phyloP scores from a whole-genome alignment of 345 rosid species.

The Hirschfeldia incana region DNA sequence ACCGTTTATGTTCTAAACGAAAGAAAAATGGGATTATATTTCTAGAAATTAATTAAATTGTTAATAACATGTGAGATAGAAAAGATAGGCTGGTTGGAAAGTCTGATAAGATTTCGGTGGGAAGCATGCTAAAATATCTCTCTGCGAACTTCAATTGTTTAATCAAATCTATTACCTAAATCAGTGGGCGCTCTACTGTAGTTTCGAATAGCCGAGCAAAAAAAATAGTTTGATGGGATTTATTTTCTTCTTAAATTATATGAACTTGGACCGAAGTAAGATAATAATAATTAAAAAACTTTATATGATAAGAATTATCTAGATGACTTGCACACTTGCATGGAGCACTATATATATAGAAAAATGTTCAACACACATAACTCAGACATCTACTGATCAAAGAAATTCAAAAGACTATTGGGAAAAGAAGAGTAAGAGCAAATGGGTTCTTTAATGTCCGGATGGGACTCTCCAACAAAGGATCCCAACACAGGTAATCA shows the following conservation, averaged over 20 bases:
- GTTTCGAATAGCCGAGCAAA: not conserved
- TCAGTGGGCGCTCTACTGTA: slow-evolving; percentile 24
- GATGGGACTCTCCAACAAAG: slow-evolving; percentile 74
- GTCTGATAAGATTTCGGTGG: too few species aligned
- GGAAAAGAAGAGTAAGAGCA: slow-evolving; percentile 5
- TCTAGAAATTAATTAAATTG: too few species aligned
- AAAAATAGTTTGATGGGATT: not conserved
- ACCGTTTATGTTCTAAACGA: too few species aligned
- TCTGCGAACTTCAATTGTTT: too few species aligned
- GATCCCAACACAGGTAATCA: slow-evolving; percentile 58
- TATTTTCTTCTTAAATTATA: not conserved
- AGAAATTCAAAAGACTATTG: not conserved
- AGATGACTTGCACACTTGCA: slow-evolving; percentile 3
- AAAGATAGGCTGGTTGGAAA: too few species aligned
- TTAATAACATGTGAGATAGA: too few species aligned
- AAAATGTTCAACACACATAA: not conserved
- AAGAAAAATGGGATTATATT: too few species aligned
- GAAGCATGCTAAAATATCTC: too few species aligned
- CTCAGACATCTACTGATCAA: not conserved
- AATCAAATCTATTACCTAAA: not conserved
- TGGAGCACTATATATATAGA: slow-evolving; percentile 28
- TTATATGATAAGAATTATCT: slow-evolving; percentile 23
- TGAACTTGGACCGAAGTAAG: slow-evolving; percentile 16
- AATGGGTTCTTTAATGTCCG: slow-evolving; percentile 98
- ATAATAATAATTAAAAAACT: not conserved